Base-by-base conservation (phyloP, 208 protist species). In the Acanthamoeba triangularis region DNA sequence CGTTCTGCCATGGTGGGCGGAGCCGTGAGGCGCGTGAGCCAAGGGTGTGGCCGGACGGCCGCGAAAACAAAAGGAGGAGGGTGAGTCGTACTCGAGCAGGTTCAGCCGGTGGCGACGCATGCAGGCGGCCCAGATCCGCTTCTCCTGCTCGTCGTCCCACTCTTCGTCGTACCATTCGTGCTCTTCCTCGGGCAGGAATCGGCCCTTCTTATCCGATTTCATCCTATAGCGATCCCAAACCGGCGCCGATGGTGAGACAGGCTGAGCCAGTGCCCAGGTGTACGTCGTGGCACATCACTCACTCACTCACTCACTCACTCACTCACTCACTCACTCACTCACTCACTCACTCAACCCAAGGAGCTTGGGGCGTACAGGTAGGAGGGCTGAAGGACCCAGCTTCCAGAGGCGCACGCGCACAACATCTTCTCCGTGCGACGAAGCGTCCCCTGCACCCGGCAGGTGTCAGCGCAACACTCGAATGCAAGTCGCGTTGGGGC, bases 71-170 rank as follows among this genome's bases (percentile, higher is more conserved):
- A n/a, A 30, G 61, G 30, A 33, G 47, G 47, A 59, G 33, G 52
- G 23, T 2, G 28, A 23, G 14, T 18, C 28, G 52, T 88, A 88
- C 80, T 88, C 49, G 44, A 37, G 23, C 47, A 88, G 80, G 80
- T 88, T 88, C 10, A 88, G 80, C 30, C 80, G 44, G 49, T 88
- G 80, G 28, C 80, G 80, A n/a, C 80, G 80, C 80, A 88, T 88
- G 30, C 80, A 88, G 49, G 14, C 80, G 14, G 80, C 80, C 80
- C 80, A 88, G 14, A 88, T 88, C 30, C 80, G 25, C 80, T 88
- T 88, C 52, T 88, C 47, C 49, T 88, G 49, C 52, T 56, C 80
- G 80, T 88, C 80, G 49, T 88, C 80, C 80, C 80, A 88, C 23
- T 88, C 80, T 25, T 88, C 80, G 14, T 88, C 80, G 35, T 88